phyloP scores from a whole-genome alignment of 2,329 filamentous ascomycete species.

The Akanthomyces uredinophilus region DNA sequence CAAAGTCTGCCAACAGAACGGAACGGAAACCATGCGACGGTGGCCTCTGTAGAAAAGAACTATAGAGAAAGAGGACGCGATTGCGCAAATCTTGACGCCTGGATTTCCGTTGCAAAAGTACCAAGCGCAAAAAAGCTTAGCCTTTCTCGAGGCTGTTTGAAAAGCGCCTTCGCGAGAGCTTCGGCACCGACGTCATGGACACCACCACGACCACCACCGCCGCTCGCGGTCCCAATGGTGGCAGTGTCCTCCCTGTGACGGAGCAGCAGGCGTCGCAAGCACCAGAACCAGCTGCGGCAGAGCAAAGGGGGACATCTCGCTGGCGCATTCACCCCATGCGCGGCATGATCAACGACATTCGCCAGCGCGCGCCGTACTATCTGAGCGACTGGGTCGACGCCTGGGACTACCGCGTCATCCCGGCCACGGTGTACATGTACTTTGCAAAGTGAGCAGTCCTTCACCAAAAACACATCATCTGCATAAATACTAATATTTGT shows the following conservation, averaged over 20 bases:
- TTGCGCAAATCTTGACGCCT: too few species aligned
- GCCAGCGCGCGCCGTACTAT: conserved; percentile 70
- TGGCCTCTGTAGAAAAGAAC: too few species aligned
- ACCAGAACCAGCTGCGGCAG: not conserved
- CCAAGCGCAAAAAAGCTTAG: too few species aligned
- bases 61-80: too few species aligned
- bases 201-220: not conserved
- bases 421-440: conserved; percentile 88
- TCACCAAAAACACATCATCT: not conserved
- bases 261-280: not conserved
- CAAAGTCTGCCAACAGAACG: too few species aligned
- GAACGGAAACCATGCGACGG: too few species aligned
- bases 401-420: conserved; percentile 85
- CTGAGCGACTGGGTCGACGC: conserved; percentile 79
- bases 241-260: not conserved
- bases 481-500: conserved; percentile 14
- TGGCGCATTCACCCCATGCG: conserved; percentile 71
- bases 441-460: conserved; percentile 71
- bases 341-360: conserved; percentile 75
- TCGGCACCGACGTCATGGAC: not conserved
- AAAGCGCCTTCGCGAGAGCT: not conserved
- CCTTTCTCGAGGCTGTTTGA: not conserved
- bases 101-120: too few species aligned
- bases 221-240: not conserved
- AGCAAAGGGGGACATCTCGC: conserved; percentile 42